Conservation (phyloP, 805 yeast species). For the Crinitomyces ghanaensis region DNA sequence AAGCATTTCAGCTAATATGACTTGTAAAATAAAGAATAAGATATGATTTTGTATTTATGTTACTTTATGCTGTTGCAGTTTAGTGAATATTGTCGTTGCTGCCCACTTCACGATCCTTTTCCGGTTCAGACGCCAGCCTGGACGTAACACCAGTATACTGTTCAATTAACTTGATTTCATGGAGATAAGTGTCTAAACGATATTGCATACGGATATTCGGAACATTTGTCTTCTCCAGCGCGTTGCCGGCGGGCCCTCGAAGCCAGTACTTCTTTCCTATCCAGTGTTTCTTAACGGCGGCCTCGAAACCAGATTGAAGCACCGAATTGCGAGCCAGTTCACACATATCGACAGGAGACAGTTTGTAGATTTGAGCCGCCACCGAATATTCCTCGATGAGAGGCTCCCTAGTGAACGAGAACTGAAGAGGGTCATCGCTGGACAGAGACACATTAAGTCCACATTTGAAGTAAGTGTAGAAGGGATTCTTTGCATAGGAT, state of each 20-base stretch:
- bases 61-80: constrained; percentile 58
- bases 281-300: constrained; percentile 82
- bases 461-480: constrained; percentile 77
- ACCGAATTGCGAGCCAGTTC: constrained; percentile 93
- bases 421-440: constrained; percentile 96
- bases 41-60: constrained; percentile 54
- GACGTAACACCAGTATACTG: constrained; percentile 18
- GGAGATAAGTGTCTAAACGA: constrained; percentile 74
- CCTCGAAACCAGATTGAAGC: constrained; percentile 88
- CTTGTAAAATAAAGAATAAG: no score
- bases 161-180: constrained; percentile 38
- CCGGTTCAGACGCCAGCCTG: constrained; percentile 2
- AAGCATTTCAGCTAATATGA: no score
- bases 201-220: constrained; percentile 80
- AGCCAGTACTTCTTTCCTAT: constrained; percentile 47
- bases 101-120: constrained; percentile 41
- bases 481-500: constrained; percentile 95
- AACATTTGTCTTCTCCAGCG: constrained; percentile 87
- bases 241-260: constrained; percentile 69
- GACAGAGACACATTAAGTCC: constrained; percentile 92
- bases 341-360: constrained; percentile 93
- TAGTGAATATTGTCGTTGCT: constrained; percentile 70
- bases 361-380: constrained; percentile 93
- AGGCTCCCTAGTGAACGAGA: constrained; percentile 94
- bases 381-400: constrained; percentile 95